Percentiles rank a stretch among this genome's conserved stretches.
Evolutionary conservation across 306 rosid genomes (phyloP).

Genomic region (Ammopiptanthus mongolicus): DNA sequence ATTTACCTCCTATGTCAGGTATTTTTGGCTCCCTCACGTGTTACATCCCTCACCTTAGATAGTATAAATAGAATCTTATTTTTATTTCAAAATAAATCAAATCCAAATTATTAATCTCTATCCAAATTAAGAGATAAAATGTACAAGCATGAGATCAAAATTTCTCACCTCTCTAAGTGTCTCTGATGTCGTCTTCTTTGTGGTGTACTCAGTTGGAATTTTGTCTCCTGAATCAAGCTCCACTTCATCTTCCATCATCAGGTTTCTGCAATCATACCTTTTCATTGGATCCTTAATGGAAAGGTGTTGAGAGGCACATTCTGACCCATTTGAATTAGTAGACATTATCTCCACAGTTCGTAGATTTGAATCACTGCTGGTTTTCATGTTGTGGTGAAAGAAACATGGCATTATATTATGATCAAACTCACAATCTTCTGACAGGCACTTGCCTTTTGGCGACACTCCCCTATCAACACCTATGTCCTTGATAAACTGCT

Average conservation of each 20-base stretch:
- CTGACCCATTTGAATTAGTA: constrained; percentile 12
- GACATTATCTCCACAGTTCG: constrained; percentile 24
- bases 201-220: constrained; percentile 8
- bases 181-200: constrained; percentile 17
- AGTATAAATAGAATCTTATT: too few relatives aligned
- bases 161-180: constrained; percentile 44
- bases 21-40: too few relatives aligned
- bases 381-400: constrained; percentile 16
- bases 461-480: constrained; percentile 30
- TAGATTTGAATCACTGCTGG: constrained; percentile 25
- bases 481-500: constrained; percentile 52
- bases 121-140: constrained; percentile 11
- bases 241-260: constrained; percentile 24
- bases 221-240: constrained; percentile 9
- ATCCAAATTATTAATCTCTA: neutral
- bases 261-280: constrained; percentile 12
- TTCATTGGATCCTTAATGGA: constrained; percentile 22
- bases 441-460: constrained; percentile 10
- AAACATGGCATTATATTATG: constrained; percentile 14
- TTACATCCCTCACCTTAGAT: too few relatives aligned
- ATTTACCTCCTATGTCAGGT: too few relatives aligned
- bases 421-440: constrained; percentile 26
- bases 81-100: too few relatives aligned
- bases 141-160: neutral
- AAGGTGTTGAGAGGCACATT: constrained; percentile 2